phyloP scores from a whole-genome alignment of 306 rosid genomes.

The Hippophae gyantsensis region DNA sequence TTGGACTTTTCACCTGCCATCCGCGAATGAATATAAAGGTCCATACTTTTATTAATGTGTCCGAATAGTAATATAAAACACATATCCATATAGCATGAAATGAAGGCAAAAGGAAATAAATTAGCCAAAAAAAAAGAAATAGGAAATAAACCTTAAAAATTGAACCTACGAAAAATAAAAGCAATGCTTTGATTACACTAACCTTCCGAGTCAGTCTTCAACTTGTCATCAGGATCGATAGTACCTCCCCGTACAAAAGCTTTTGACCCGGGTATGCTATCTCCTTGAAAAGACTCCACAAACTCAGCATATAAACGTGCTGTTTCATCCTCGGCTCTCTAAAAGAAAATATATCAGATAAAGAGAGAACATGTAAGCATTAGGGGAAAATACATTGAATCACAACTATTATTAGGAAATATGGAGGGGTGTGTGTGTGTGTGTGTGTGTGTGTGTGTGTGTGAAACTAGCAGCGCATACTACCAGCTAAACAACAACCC shows the following conservation, averaged over 20 bases:
- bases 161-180: slow-evolving; percentile 19
- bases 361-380: too few relatives aligned
- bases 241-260: slow-evolving; percentile 94
- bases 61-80: slow-evolving; percentile 53
- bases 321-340: slow-evolving; percentile 99
- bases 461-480: not conserved
- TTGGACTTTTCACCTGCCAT: slow-evolving; percentile 99
- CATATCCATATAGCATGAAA: slow-evolving; percentile 38
- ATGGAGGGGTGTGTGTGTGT: too few relatives aligned
- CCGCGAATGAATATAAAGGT: slow-evolving; percentile 97
- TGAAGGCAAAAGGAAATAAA: slow-evolving; percentile 25
- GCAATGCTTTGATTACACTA: slow-evolving; percentile 31
- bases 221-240: slow-evolving; percentile 70
- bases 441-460: too few relatives aligned
- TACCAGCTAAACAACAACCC: slow-evolving; percentile 5
- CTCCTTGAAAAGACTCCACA: slow-evolving; percentile 99
- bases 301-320: slow-evolving; percentile 89
- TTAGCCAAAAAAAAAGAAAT: too few relatives aligned
- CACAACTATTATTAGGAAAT: too few relatives aligned
- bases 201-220: slow-evolving; percentile 66
- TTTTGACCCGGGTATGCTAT: slow-evolving; percentile 76
- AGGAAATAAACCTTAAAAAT: slow-evolving; percentile 6
- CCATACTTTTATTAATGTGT: slow-evolving; percentile 92
- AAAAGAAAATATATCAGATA: slow-evolving; percentile 11
- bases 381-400: too few relatives aligned